Percentiles rank a stretch among this genome's conserved stretches.
Evolutionary conservation across 768 basidiomycete genomes (phyloP).

Genomic region (Mrakia hoshinonis): DNA sequence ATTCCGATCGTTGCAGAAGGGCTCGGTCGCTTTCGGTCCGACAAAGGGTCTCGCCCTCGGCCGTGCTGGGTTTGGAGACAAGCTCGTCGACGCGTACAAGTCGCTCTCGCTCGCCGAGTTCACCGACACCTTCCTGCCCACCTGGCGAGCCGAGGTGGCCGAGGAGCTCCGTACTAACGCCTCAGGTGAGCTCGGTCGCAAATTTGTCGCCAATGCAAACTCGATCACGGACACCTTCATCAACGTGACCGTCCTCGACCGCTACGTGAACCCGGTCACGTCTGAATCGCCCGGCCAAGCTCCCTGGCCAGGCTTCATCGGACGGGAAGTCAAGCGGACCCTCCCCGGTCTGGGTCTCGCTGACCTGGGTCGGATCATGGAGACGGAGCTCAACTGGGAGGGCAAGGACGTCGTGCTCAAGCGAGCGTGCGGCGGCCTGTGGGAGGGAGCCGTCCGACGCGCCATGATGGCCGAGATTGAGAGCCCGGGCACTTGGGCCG

Average conservation of each 20-base stretch:
- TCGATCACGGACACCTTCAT: constrained; percentile 60
- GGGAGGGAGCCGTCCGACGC: constrained; percentile 16
- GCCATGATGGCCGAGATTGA: constrained; percentile 8
- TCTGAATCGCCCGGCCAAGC: constrained; percentile 28
- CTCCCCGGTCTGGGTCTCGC: not conserved
- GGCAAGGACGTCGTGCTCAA: not conserved
- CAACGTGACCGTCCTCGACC: constrained; percentile 60
- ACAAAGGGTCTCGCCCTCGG: constrained; percentile 69
- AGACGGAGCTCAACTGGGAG: constrained; percentile 7
- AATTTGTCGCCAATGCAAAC: constrained; percentile 57
- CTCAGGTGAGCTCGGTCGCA: constrained; percentile 52
- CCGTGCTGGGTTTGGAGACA: constrained; percentile 62
- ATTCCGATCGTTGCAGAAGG: constrained; percentile 72
- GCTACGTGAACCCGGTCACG: constrained; percentile 67
- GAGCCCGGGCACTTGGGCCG: constrained; percentile 5
- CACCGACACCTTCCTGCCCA: constrained; percentile 35
- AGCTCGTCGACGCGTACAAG: constrained; percentile 18
- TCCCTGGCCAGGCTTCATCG: constrained; percentile 37
- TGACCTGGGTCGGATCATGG: not conserved
- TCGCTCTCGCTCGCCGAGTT: not conserved
- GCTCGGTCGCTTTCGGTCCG: constrained; percentile 42
- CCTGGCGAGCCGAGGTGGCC: constrained; percentile 28
- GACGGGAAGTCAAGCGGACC: not conserved
- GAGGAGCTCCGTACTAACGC: constrained; percentile 43
- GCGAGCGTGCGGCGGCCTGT: not conserved